Percentiles rank a stretch among this genome's conserved stretches.
phyloP scores from a whole-genome alignment of 2,329 filamentous ascomycete genomes.

The Colletotrichum plurivorum region DNA sequence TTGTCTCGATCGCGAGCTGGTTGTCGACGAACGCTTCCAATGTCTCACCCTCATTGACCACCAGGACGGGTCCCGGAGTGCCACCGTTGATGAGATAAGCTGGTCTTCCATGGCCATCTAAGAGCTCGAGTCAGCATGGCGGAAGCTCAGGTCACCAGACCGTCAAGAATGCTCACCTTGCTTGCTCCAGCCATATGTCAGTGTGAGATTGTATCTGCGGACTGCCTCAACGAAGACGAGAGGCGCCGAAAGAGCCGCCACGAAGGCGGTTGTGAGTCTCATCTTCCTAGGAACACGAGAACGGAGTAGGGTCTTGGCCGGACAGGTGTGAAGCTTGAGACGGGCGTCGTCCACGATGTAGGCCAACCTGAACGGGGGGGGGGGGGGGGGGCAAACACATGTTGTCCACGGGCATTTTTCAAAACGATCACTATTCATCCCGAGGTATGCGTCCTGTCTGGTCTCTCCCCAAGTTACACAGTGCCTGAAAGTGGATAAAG shows the following conservation, averaged over 20 bases:
- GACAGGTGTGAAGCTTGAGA: too few relatives aligned
- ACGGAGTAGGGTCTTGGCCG: too few relatives aligned
- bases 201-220: slow-evolving; percentile 21
- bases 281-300: not conserved
- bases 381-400: too few relatives aligned
- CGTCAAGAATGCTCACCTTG: slow-evolving; percentile 1
- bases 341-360: too few relatives aligned
- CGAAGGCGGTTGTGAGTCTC: not conserved
- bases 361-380: too few relatives aligned
- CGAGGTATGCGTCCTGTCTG: too few relatives aligned
- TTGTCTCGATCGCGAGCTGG: slow-evolving; percentile 27
- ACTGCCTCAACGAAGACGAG: not conserved
- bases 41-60: slow-evolving; percentile 15
- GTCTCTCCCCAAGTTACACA: too few relatives aligned
- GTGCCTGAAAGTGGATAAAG: too few relatives aligned
- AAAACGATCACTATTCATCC: too few relatives aligned
- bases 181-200: slow-evolving; percentile 22
- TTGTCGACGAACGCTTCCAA: slow-evolving; percentile 32
- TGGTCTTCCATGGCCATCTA: slow-evolving; percentile 29
- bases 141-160: not conserved
- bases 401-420: too few relatives aligned
- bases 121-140: too few relatives aligned
- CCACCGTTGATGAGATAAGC: slow-evolving; percentile 24
- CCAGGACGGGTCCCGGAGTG: slow-evolving; percentile 23
- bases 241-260: not conserved